These are phyloP conservation scores for Adansonia madagascariensis DNA, from an alignment of 441 rosid species.

Conservation along the genomic window DNA sequence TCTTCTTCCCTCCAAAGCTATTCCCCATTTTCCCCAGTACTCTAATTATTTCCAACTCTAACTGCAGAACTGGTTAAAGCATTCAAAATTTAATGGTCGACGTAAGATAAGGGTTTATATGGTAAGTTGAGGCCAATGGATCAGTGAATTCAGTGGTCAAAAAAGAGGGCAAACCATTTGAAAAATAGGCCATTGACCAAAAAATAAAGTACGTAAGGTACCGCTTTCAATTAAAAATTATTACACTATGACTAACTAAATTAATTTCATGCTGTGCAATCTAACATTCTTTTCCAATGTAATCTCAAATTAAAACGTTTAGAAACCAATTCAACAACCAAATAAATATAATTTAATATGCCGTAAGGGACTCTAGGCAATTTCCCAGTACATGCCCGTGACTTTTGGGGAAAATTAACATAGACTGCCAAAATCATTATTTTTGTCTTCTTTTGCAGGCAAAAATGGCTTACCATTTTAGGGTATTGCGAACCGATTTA, in stretches of 20 bases:
- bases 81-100: slow-evolving; percentile 12
- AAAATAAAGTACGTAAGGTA: slow-evolving; percentile 16
- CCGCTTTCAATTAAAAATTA: slow-evolving; percentile 32
- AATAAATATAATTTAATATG: not conserved
- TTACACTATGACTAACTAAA: not conserved
- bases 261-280: not conserved
- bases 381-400: not conserved
- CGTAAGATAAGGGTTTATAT: not conserved
- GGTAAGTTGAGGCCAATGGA: not conserved
- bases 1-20: slow-evolving; percentile 63
- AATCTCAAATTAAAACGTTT: not conserved
- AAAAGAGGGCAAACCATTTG: slow-evolving; percentile 45
- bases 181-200: no score
- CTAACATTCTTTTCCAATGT: not conserved
- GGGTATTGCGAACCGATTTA: no score
- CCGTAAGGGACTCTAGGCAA: not conserved
- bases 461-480: slow-evolving; percentile 12
- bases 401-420: not conserved
- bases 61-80: not conserved
- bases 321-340: slow-evolving; percentile 22
- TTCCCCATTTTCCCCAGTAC: slow-evolving; percentile 62
- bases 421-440: not conserved
- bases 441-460: not conserved
- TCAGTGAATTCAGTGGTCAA: slow-evolving; percentile 38
- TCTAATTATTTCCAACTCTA: not conserved